Evolutionary conservation across 805 yeast genomes (phyloP).

Genomic region (Ogataea salicorniae): DNA sequence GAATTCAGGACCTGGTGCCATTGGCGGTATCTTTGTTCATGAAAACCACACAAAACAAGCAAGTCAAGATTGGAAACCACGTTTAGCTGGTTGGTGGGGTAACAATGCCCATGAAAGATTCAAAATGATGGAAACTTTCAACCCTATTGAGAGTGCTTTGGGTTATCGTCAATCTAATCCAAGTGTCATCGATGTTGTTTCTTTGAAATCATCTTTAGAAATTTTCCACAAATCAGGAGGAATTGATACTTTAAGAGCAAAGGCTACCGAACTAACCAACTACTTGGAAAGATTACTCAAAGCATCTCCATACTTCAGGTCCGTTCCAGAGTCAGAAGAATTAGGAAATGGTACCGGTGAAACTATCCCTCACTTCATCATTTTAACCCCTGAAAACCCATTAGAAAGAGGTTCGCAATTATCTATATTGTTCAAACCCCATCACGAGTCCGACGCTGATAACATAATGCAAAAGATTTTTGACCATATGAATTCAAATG

Average conservation of each 20-base stretch:
- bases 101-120: constrained; percentile 67
- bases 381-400: constrained; percentile 65
- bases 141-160: constrained; percentile 79
- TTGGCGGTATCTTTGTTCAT: constrained; percentile 81
- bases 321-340: constrained; percentile 19
- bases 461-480: constrained; percentile 62
- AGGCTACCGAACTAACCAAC: constrained; percentile 53
- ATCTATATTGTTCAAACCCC: constrained; percentile 62
- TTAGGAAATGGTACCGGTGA: background rate
- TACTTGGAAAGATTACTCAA: constrained; percentile 47
- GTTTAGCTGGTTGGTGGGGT: constrained; percentile 98
- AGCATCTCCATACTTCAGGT: constrained; percentile 41
- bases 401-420: constrained; percentile 75
- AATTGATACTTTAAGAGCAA: constrained; percentile 46
- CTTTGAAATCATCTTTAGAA: constrained; percentile 62
- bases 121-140: constrained; percentile 71
- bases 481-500: constrained; percentile 43
- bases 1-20: constrained; percentile 91
- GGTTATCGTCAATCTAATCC: constrained; percentile 92
- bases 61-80: constrained; percentile 43
- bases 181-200: constrained; percentile 77
- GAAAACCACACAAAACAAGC: constrained; percentile 31
- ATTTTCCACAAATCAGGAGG: constrained; percentile 61
- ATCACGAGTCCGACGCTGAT: constrained; percentile 28
- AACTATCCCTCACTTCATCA: constrained; percentile 43